These are phyloP conservation scores for Ascochyta pisi DNA, from an alignment of 2,329 filamentous ascomycete species.

Conservation along the genomic window DNA sequence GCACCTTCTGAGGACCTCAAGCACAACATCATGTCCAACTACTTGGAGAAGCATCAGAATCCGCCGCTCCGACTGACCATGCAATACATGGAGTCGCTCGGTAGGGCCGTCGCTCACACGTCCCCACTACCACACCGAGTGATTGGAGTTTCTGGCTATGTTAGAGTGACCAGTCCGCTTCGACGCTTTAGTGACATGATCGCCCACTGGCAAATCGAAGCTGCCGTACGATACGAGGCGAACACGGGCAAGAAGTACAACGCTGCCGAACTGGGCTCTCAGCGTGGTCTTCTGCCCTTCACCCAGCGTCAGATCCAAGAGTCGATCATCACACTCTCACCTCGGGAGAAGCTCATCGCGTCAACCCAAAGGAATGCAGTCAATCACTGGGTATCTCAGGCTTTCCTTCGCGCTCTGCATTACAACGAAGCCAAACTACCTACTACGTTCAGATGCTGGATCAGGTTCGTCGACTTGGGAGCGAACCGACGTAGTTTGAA, in stretches of 20 bases:
- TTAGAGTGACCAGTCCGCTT: constrained; percentile 67
- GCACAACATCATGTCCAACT: constrained; percentile 45
- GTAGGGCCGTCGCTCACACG: constrained; percentile 54
- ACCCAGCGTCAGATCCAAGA: constrained; percentile 55
- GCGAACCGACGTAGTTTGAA: constrained; percentile 4
- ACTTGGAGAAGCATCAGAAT: constrained; percentile 45
- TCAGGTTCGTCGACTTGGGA: constrained; percentile 19
- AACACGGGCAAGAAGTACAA: constrained; percentile 53
- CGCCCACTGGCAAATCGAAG: constrained; percentile 70
- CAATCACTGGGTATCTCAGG: constrained; percentile 60
- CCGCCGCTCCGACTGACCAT: constrained; percentile 48
- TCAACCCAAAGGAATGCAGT: constrained; percentile 43
- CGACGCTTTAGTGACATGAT: constrained; percentile 68
- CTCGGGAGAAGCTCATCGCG: constrained; percentile 54
- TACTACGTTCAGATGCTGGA: constrained; percentile 51
- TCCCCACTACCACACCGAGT: constrained; percentile 58
- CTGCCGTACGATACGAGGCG: constrained; percentile 64
- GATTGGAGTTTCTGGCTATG: constrained; percentile 61
- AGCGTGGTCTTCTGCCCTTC: constrained; percentile 61
- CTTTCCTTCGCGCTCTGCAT: constrained; percentile 65
- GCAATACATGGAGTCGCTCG: constrained; percentile 52
- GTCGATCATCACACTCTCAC: constrained; percentile 56
- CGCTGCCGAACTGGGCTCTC: constrained; percentile 19
- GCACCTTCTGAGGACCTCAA: constrained; percentile 29
- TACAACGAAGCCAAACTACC: constrained; percentile 62